Evolutionary conservation across 106 monocot genomes (phyloP), one percentile per base, ranked within the genome.

Genomic region (Dioscorea dumetorum): DNA sequence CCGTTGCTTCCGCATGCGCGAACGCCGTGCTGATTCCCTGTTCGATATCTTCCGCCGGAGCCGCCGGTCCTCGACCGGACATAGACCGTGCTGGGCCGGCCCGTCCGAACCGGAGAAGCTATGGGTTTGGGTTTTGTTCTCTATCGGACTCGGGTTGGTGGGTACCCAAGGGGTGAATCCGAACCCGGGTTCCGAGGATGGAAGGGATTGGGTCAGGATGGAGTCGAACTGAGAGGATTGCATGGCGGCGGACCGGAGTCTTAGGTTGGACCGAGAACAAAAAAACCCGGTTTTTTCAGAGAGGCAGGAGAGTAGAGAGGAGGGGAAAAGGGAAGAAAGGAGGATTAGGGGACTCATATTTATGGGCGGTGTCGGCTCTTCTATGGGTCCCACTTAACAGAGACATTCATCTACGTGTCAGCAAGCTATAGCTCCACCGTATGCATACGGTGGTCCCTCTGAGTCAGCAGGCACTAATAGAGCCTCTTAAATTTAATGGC

Each of bases 261-360:
- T 11, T 22, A 1, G 22, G 7, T 21, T 22, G 22, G 22, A 18
- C 22, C 16, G 49, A 60, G 31, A 21, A 41, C 33, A 61, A 19
- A 54, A 54, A 18, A 19, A 54, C 5, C 54, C 54, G 12, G 54
- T 8, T 54, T 54, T 19, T 16, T 18, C 15, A 54, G 54, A 54
- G 54, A 54, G 19, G 54, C 5, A 0, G 41, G 9, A 48, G 67
- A 64, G 67, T 8, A 41, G 41, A 41, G 41, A 65, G 69, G 50
- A 67, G 61, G 76, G 67, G 87, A 77, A 87, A 87, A 87, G 87
- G 87, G 87, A 80, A 69, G 77, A 50, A 77, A 67, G 8, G 87
- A 52, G 13, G 66, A 64, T 77, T 71, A 64, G 71, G 52, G n/a
- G 77, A 61, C 12, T 18, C 63, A 63, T 80, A 80, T 87, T 87